phyloP scores from a whole-genome alignment of 108 stramenopile species.

The Schizochytrium sp. region DNA sequence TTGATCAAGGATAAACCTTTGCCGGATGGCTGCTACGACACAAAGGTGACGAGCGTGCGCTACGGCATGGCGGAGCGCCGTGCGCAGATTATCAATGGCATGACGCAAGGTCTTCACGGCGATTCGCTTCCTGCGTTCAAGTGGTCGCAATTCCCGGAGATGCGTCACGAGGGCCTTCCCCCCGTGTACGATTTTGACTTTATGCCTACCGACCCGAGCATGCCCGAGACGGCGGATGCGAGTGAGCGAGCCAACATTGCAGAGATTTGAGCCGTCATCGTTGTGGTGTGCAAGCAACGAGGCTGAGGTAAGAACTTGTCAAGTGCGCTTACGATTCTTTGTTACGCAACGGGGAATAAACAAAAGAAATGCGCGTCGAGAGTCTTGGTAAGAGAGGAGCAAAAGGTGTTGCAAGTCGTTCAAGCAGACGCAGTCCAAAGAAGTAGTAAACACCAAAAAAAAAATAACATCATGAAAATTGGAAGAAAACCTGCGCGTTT shows the following conservation, averaged over 20 bases:
- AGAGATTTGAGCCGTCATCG: no score
- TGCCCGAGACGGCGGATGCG: background rate
- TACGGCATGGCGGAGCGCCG: background rate
- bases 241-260: background rate
- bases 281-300: no score
- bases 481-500: no score
- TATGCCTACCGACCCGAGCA: background rate
- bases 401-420: no score
- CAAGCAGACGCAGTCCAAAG: no score
- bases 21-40: constrained; percentile 25
- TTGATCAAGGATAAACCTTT: background rate
- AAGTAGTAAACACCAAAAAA: no score
- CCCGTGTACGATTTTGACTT: background rate
- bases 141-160: background rate
- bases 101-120: background rate
- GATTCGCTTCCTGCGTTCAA: background rate
- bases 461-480: no score
- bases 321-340: no score
- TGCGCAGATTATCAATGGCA: constrained; percentile 17
- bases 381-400: no score
- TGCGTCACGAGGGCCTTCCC: constrained; percentile 13
- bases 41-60: background rate
- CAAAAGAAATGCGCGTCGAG: no score
- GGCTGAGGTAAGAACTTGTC: no score
- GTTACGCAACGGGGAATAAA: no score